These are phyloP conservation scores for Alternaria sp. DNA, from an alignment of 2,329 filamentous ascomycete genomes.

Conservation along the genomic window DNA sequence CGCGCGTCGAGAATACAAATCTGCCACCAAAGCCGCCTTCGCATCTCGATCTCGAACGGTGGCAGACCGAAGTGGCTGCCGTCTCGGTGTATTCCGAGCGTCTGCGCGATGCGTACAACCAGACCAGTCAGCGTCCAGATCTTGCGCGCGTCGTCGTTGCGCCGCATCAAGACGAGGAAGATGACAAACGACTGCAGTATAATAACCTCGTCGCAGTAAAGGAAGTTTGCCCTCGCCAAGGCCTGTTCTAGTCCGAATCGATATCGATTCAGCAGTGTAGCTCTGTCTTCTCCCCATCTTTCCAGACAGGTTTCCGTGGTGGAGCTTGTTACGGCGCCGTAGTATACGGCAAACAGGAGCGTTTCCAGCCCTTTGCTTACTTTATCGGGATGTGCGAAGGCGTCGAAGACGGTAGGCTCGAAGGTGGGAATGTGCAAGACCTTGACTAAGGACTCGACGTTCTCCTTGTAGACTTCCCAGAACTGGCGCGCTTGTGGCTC, in stretches of 20 bases:
- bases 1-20: constrained; percentile 65
- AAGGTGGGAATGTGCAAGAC: constrained; percentile 73
- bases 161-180: constrained; percentile 64
- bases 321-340: constrained; percentile 62
- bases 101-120: constrained; percentile 64
- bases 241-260: constrained; percentile 70
- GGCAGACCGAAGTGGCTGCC: constrained; percentile 61
- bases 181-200: constrained; percentile 68
- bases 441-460: constrained; percentile 76
- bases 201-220: constrained; percentile 67
- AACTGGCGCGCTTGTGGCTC: constrained; percentile 68
- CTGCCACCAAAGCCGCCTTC: constrained; percentile 67
- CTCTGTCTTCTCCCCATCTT: constrained; percentile 60
- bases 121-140: constrained; percentile 67
- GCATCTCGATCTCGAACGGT: constrained; percentile 67
- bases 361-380: constrained; percentile 65
- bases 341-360: constrained; percentile 68
- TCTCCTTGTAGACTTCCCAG: constrained; percentile 75
- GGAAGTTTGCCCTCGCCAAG: constrained; percentile 66
- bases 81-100: constrained; percentile 67
- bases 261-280: constrained; percentile 60
- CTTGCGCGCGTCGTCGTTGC: constrained; percentile 57
- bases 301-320: constrained; percentile 55
- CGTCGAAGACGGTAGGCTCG: constrained; percentile 66
- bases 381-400: constrained; percentile 64